Percentiles rank a stretch among this genome's conserved stretches.
These are phyloP conservation scores for Paracoccidioides lutzii DNA, from an alignment of 2,329 filamentous ascomycete species.

Conservation along the genomic window DNA sequence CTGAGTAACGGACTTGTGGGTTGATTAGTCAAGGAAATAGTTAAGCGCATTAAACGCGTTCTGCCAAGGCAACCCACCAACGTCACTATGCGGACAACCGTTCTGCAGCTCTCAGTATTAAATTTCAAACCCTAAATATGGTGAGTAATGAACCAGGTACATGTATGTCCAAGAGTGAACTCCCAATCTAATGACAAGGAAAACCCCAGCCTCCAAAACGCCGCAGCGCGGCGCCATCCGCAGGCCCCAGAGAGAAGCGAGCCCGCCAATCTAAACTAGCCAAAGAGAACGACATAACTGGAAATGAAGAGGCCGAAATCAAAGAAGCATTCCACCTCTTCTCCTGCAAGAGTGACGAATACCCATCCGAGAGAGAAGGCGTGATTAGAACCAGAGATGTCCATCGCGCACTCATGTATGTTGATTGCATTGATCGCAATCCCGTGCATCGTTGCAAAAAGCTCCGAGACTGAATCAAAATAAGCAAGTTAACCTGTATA, in stretches of 20 bases:
- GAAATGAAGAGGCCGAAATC: conserved; percentile 78
- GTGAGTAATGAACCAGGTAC: not conserved
- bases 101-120: not conserved
- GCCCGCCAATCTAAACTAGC: conserved; percentile 71
- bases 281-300: conserved; percentile 76
- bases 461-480: not conserved
- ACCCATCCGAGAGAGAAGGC: conserved; percentile 58
- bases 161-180: not conserved
- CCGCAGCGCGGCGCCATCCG: conserved; percentile 20
- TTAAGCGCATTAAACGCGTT: not conserved
- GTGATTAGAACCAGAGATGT: conserved; percentile 57
- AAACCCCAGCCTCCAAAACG: conserved; percentile 25
- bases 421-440: conserved; percentile 1
- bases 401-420: conserved; percentile 58
- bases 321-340: conserved; percentile 82
- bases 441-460: not conserved
- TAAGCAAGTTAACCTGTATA: no score
- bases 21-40: not conserved
- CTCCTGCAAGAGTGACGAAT: conserved; percentile 42
- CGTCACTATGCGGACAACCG: not conserved
- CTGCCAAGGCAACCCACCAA: not conserved
- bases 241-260: conserved; percentile 24
- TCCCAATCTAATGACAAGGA: not conserved
- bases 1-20: not conserved
- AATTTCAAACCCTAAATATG: not conserved